Evolutionary conservation across 139 green algal species (phyloP), one percentile per base, ranked within the genome.

Genomic region (Micromonas commoda): DNA sequence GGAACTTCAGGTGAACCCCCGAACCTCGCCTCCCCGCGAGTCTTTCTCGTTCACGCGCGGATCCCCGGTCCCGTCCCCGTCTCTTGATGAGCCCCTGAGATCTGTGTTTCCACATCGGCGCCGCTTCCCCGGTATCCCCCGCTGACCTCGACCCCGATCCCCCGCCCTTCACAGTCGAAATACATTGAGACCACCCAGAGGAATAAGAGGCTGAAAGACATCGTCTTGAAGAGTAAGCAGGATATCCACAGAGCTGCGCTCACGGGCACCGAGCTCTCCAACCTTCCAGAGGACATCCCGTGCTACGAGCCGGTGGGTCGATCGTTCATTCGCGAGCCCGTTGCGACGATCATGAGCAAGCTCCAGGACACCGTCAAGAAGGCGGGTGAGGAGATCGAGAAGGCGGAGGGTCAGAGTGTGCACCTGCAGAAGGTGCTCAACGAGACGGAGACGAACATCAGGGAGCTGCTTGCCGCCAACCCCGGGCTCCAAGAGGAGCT

Each of bases 401-500:
- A 75, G 5, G 23, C 37, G 19, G n/a, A 53, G 38, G 38, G 23
- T 13, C 35, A 63, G 37, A 61, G 35, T 1, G 38, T 33, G 1
- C 61, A 63, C 29, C 29, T 75, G 21, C 20, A 35, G 68, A 61
- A 61, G 3, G 26, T 37, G 38, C 37, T 75, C 23, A 16, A 6
- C 20, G 68, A 75, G 23, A 3, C 29, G 3, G 68, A 75, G 37
- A 61, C 21, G 37, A 75, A 75, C 29, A 23, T 75, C 3, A 13
- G 35, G 3, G 68, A 75, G 35, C 6, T 75, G 1, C 29, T 75
- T n/a, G 37, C 60, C 33, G 68, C 37, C 37, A 75, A 75, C 68
- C 37, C 60, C 20, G 68, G 3, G 68, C 29, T 75, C 4, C 9
- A 23, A 6, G 61, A 33, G 38, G 68, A 75, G 68, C 29, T 75